Evolutionary conservation across 2,329 filamentous ascomycete species (phyloP), one percentile per base, ranked within the genome.

Genomic region (Botrytis galanthina): DNA sequence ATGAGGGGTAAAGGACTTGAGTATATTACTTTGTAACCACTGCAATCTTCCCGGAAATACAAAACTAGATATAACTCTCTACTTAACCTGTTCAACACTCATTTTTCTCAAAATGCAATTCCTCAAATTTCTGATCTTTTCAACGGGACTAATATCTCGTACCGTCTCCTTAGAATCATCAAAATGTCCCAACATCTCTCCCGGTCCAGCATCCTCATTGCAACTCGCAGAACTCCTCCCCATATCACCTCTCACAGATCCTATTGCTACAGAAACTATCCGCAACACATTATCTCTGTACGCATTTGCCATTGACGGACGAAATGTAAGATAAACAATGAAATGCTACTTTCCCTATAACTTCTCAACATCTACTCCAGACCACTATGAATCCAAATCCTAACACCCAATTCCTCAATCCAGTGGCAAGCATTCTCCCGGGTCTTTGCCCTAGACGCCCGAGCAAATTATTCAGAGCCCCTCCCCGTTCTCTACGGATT

Each of bases 41-140:
- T 18, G 14, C 14, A 4, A 29, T 57, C 0, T 57, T 54, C 6
- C n/a, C 18, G 0, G 14, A 54, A 29, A n/a, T 5, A 6, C 5
- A 2, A n/a, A 54, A 54, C 12, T 54, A 4, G 6, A 29, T 29
- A 18, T 16, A 6, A 29, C 8, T 18, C 22, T 16, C n/a, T 7
- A 5, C 6, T 0, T 18, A 16, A 2, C 14, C 1, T 16, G 8
- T 9, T 18, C 6, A 9, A 16, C 46, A 29, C 7, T 14, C 2
- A 22, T 4, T 9, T 39, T 14, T 4, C 10, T 39, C 12, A 54
- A 67, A 4, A 67, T 67, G 64, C 46, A 29, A 54, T 20, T 67
- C 16, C 1, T 12, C 22, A 54, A 29, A 6, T 32, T 54, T 54
- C 64, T 67, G 5, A 5, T 4, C 1, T 2, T 67, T 22, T 18